phyloP scores from a whole-genome alignment of 1,139 yeast genomes.

The Casaregolazyma lundiana region DNA sequence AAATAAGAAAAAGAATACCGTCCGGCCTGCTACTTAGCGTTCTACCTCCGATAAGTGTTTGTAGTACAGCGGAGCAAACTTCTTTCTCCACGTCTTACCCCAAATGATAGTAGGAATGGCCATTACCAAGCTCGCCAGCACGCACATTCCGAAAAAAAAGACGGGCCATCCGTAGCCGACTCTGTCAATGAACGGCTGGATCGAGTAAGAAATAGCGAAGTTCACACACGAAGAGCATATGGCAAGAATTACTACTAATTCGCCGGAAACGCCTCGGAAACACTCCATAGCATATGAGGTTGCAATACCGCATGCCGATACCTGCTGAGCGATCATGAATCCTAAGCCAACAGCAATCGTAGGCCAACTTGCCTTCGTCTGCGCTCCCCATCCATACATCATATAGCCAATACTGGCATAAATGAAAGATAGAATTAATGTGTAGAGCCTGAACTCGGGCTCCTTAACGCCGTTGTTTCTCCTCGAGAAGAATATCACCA shows the following conservation, averaged over 20 bases:
- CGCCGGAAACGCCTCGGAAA: constrained; percentile 51
- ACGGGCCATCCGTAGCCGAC: constrained; percentile 29
- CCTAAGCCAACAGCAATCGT: constrained; percentile 31
- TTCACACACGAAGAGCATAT: constrained; percentile 38
- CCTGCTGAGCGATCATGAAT: constrained; percentile 29
- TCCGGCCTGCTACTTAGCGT: no score
- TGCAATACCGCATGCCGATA: constrained; percentile 51
- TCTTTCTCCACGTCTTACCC: neutral
- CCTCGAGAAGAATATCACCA: constrained; percentile 64
- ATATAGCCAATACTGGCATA: constrained; percentile 67
- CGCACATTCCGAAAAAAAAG: constrained; percentile 34
- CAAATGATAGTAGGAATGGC: neutral
- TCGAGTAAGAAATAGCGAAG: constrained; percentile 46
- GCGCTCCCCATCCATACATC: constrained; percentile 74
- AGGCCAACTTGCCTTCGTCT: constrained; percentile 58
- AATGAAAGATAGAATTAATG: constrained; percentile 55
- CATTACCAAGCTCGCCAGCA: neutral
- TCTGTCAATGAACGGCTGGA: constrained; percentile 45
- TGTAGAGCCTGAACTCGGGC: constrained; percentile 72
- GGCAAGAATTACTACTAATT: constrained; percentile 44
- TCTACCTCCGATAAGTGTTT: no score
- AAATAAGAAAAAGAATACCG: no score
- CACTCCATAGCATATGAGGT: constrained; percentile 52
- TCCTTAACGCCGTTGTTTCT: constrained; percentile 64
- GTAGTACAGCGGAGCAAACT: neutral